phyloP scores from a whole-genome alignment of 164 flowering plant genomes.

The Nelumbo lutea region DNA sequence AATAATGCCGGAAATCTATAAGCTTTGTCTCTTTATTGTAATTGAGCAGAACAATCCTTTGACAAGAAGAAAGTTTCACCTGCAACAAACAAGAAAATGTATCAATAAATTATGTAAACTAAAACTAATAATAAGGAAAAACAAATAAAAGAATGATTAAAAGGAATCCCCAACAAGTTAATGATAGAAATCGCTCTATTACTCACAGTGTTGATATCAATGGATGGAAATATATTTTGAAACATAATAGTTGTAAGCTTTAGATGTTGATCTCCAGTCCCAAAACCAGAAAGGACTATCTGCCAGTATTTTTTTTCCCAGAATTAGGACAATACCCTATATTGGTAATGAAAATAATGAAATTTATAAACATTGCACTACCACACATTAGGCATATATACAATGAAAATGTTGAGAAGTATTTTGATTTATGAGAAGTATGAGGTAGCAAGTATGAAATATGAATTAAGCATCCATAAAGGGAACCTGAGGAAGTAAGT shows the following conservation, averaged over 20 bases:
- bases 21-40: conserved; percentile 88
- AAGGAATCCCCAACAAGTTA: neutral
- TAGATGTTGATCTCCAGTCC: conserved; percentile 73
- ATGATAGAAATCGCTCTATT: neutral
- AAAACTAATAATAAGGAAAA: neutral
- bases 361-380: neutral
- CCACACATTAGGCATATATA: neutral
- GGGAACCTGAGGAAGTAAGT: no score
- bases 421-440: neutral
- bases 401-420: neutral
- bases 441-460: no score
- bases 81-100: conserved; percentile 21
- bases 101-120: neutral
- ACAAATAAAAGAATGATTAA: neutral
- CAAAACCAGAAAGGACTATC: conserved; percentile 98
- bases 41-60: conserved; percentile 80
- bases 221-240: conserved; percentile 91
- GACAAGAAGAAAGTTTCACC: conserved; percentile 89
- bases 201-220: conserved; percentile 90
- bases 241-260: conserved; percentile 83
- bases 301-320: conserved; percentile 20
- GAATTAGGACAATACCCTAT: conserved; percentile 8
- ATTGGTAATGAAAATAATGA: neutral
- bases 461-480: no score
- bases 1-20: conserved; percentile 90